A percentile compares a stretch with the other conserved stretches of the same genome.
These are phyloP conservation scores for Sphagnum magellanicum DNA, from an alignment of 228 moss, liverwort and hornwort species.

Conservation along the genomic window DNA sequence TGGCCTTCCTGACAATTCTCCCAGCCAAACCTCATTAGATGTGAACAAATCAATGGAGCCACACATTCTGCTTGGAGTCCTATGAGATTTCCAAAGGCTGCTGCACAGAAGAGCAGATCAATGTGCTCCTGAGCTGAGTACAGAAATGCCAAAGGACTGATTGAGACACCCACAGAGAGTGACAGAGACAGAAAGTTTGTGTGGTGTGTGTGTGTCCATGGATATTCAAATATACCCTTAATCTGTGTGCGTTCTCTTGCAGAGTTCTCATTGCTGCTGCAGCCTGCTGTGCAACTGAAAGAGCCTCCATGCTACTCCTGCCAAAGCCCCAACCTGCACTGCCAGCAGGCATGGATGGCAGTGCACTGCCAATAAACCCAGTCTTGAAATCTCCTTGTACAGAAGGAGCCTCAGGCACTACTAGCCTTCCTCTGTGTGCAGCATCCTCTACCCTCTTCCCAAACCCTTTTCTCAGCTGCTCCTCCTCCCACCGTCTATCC, in stretches of 20 bases:
- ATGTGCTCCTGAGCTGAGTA: no score
- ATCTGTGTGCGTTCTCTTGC: conserved; percentile 66
- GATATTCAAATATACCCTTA: conserved; percentile 38
- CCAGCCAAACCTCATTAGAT: not conserved
- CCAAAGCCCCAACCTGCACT: conserved; percentile 72
- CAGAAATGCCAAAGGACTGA: no score
- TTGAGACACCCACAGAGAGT: not conserved
- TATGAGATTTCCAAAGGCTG: no score
- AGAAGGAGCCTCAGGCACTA: conserved; percentile 16
- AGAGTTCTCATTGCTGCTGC: conserved; percentile 70
- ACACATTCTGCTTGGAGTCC: no score
- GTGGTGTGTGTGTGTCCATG: not conserved
- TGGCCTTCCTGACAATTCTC: conserved; percentile 53
- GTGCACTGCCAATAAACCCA: conserved; percentile 13
- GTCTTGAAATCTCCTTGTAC: conserved; percentile 24
- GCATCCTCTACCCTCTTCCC: conserved; percentile 89
- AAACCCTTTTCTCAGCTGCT: conserved; percentile 85
- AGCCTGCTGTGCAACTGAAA: conserved; percentile 70
- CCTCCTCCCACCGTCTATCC: conserved; percentile 94
- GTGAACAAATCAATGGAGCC: no score
- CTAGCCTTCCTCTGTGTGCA: conserved; percentile 15
- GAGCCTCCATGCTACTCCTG: conserved; percentile 41
- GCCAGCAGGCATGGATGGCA: conserved; percentile 30
- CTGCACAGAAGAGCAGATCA: not conserved
- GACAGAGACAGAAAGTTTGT: not conserved